Percentiles rank a stretch among this genome's conserved stretches.
Evolutionary conservation across 768 basidiomycete species (phyloP).

Genomic region (Naganishia vishniacii): DNA sequence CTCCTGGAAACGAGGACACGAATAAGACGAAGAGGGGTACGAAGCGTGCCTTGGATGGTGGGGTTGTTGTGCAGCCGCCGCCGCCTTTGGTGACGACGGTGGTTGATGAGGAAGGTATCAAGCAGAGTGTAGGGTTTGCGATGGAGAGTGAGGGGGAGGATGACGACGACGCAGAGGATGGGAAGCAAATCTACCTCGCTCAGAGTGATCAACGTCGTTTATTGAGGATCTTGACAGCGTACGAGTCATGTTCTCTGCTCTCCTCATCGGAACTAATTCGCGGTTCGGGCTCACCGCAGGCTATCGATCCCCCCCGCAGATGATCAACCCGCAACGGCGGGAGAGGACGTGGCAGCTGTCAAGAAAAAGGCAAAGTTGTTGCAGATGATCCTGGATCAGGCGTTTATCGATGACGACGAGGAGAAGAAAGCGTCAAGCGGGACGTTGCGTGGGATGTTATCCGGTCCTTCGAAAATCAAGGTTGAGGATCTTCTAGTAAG

Average conservation of each 20-base stretch:
- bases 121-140: slow-evolving; percentile 11
- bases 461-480: neutral
- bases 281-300: neutral
- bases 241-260: neutral
- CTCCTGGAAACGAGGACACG: too few relatives aligned
- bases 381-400: slow-evolving; percentile 13
- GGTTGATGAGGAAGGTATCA: slow-evolving; percentile 3
- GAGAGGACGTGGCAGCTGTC: neutral
- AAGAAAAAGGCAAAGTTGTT: slow-evolving; percentile 3
- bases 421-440: neutral
- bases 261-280: neutral
- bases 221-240: slow-evolving; percentile 8
- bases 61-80: too few relatives aligned
- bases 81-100: too few relatives aligned
- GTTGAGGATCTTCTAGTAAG: neutral
- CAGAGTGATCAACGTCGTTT: slow-evolving; percentile 5
- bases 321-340: neutral
- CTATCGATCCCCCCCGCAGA: neutral
- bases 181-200: neutral
- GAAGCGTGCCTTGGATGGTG: too few relatives aligned
- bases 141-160: neutral
- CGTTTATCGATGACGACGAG: neutral
- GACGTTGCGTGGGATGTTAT: neutral
- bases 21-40: too few relatives aligned
- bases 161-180: neutral